Evolutionary conservation across 352 stramenopile species (phyloP), one percentile per base, ranked within the genome.

Genomic region (Blastocystis sp.): DNA sequence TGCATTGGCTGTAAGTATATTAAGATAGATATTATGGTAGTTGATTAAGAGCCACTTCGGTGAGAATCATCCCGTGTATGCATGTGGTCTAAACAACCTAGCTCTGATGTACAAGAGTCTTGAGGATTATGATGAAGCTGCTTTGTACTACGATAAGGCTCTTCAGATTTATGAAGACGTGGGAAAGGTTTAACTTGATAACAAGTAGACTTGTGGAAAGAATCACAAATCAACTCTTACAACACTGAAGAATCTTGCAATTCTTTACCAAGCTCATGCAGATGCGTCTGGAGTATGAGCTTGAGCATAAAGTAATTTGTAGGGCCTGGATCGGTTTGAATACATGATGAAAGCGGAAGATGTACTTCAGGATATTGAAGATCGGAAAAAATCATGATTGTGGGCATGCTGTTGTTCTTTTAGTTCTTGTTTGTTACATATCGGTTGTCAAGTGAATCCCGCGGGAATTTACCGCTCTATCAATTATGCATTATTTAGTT

Each of bases 121-220:
- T 30, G 76, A 75, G 40, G 76, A 87, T 15, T 87, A 87, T 48
- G 76, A 87, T 40, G 57, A 75, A 40, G 76, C 76, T 19, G 57
- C 76, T 11, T 27, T 75, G 2, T 87, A 69, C 57, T 87, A 87
- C 40, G 76, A 87, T 27, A 87, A 87, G 42, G 76, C 76, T 35
- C 57, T 87, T n/a, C 57, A 87, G 15, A 87, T 87, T 4, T 87
- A 87, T 44, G 76, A 87, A 48, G 57, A 87, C 69, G 76, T 87
- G 22, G 19, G 19, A 13, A 13, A 22, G 13, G n/a, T 40, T 9
- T 17, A n/a, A 6, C 3, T 70, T 11, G 42, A 48, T 87, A 13
- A 56, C 48, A 27, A 13, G 19, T 70, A 87, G 76, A 75, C 76
- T 17, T 87, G 76, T 51, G 76, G 76, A 13, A 87, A 75, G 60